Percentiles rank a stretch among this genome's conserved stretches.
phyloP scores from a whole-genome alignment of 306 rosid species.

The Cicer arietinum region DNA sequence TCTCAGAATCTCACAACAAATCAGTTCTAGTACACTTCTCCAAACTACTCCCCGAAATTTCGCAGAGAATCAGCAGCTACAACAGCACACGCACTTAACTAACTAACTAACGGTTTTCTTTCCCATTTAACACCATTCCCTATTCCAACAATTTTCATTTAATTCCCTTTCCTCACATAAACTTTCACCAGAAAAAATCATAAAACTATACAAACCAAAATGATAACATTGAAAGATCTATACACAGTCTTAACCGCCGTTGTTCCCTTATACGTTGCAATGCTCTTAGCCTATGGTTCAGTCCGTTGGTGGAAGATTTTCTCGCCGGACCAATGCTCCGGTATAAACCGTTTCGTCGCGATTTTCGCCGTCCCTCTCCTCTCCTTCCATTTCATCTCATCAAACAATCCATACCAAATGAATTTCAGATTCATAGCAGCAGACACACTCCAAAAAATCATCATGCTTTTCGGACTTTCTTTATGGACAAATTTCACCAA shows the following conservation, averaged over 20 bases:
- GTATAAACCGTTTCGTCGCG: conserved; percentile 90
- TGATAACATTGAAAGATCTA: conserved; percentile 41
- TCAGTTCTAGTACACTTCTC: neutral
- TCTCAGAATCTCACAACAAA: neutral
- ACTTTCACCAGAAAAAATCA: neutral
- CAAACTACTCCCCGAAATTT: neutral
- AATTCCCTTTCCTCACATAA: neutral
- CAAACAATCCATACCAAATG: conserved; percentile 79
- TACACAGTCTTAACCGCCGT: conserved; percentile 43
- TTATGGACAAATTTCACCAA: conserved; percentile 38
- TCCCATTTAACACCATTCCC: neutral
- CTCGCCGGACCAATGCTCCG: conserved; percentile 95
- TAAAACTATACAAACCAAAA: neutral
- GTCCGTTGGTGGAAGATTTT: conserved; percentile 54
- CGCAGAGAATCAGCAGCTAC: neutral
- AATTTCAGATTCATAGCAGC: conserved; percentile 94
- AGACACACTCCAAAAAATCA: conserved; percentile 83
- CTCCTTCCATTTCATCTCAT: conserved; percentile 85
- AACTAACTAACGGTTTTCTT: conserved; percentile 26
- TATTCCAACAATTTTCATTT: neutral
- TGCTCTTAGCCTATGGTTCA: conserved; percentile 43
- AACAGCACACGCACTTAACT: neutral
- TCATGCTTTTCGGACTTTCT: conserved; percentile 42
- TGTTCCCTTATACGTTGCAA: conserved; percentile 41
- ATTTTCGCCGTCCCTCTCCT: conserved; percentile 89